Evolutionary conservation across 164 flowering plant species (phyloP), one percentile per base, ranked within the genome.

Genomic region (Macadamia integrifolia): DNA sequence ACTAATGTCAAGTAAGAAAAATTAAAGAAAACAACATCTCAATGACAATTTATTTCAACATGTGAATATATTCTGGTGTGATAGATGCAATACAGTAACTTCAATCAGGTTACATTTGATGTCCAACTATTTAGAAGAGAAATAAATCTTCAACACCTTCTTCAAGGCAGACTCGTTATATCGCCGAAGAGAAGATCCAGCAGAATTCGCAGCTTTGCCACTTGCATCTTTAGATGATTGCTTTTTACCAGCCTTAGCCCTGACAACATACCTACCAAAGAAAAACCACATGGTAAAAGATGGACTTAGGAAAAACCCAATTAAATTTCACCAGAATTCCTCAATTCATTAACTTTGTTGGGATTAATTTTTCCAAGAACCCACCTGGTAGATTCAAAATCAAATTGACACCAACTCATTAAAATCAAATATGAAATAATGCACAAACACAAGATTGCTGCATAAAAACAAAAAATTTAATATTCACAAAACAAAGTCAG

Each of bases 121-220:
- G 9, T 43, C 8, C 12, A 58, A 59, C 6, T 42, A 35, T 58
- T 43, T 29, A 30, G 29, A 6, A 9, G 50, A 44, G 35, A 12
- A 28, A 61, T 3, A 30, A 44, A 15, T 5, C 48, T 23, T 42
- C 46, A 60, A 50, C 80, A 94, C 98, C 97, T 92, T 94, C 77
- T 90, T 94, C 44, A 94, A 76, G 64, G 91, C 96, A 67, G 86
- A 81, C 76, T 94, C 99, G 75, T 94, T 92, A 72, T 94, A 75
- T 14, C 99, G 88, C 15, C 99, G 97, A 66, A 94, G 90, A 53
- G 97, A 82, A 60, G 99, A 88, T 64, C 99, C 99, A 62, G 99
- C 99, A 66, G 99, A 94, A 78, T 86, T 82, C 64, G 84, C 80
- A 81, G 86, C 70, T 71, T 71, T 88, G 48, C 99, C 99, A 76